Conservation (phyloP, 2,329 filamentous ascomycete species). For the Hymenoscyphus occultus region DNA sequence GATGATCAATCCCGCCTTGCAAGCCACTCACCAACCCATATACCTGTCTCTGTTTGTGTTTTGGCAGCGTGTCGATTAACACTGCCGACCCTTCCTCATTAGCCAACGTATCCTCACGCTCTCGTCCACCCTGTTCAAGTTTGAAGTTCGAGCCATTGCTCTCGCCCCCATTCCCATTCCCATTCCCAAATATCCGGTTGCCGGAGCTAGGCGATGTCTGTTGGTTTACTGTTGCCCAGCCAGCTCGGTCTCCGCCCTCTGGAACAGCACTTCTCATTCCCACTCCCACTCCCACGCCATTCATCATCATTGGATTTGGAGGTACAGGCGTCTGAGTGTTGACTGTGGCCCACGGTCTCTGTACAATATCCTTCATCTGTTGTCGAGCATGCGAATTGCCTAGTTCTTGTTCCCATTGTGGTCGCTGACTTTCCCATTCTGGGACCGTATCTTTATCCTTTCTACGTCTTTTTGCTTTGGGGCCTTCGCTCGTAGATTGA, state of each 20-base stretch:
- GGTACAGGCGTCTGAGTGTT: conserved; percentile 19
- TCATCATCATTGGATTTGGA: conserved; percentile 16
- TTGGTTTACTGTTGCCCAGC: conserved; percentile 29
- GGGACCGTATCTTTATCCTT: conserved; percentile 19
- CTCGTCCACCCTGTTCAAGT: conserved; percentile 25
- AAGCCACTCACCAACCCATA: conserved; percentile 34
- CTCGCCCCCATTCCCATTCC: conserved; percentile 32
- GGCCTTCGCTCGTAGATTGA: conserved; percentile 12
- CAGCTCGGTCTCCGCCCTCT: conserved; percentile 16
- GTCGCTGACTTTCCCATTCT: conserved; percentile 31
- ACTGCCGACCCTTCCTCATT: conserved; percentile 27
- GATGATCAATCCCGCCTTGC: conserved; percentile 35
- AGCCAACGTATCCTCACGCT: conserved; percentile 26
- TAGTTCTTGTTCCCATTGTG: conserved; percentile 32
- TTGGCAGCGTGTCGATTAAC: conserved; percentile 34
- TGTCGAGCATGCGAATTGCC: conserved; percentile 26
- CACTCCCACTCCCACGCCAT: conserved; percentile 15
- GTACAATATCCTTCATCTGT: conserved; percentile 26
- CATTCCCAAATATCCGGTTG: conserved; percentile 24
- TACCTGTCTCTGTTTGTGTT: conserved; percentile 34
- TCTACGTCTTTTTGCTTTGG: conserved; percentile 27
- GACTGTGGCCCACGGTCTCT: conserved; percentile 31
- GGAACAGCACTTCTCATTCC: conserved; percentile 7
- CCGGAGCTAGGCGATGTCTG: conserved; percentile 10
- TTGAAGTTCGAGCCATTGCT: conserved; percentile 40